These are phyloP conservation scores for Beauveria rudraprayagi DNA, from an alignment of 2,329 filamentous ascomycete species.

Conservation along the genomic window DNA sequence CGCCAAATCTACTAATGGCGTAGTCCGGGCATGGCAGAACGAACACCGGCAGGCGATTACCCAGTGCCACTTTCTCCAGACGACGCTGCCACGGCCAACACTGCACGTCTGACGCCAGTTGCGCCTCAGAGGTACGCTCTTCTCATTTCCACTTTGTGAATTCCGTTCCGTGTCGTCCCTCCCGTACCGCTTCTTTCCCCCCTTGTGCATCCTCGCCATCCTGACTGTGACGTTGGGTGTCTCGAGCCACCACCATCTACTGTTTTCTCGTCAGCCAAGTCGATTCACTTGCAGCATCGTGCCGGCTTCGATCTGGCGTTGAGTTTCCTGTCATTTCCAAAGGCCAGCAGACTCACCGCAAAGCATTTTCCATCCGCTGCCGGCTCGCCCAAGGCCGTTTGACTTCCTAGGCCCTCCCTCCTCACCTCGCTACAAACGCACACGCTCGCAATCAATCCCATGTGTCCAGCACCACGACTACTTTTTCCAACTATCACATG, in stretches of 20 bases:
- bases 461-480: neutral
- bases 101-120: constrained; percentile 14
- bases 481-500: constrained; percentile 7
- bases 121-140: constrained; percentile 13
- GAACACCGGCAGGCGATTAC: constrained; percentile 48
- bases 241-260: neutral
- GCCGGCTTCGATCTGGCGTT: neutral
- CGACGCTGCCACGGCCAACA: constrained; percentile 20
- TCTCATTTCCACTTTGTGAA: neutral
- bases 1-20: constrained; percentile 50
- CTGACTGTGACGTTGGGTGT: constrained; percentile 1
- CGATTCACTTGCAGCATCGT: neutral
- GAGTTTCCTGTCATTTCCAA: neutral
- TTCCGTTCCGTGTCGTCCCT: neutral
- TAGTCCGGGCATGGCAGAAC: constrained; percentile 59
- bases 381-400: neutral
- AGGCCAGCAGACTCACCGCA: neutral
- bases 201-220: neutral
- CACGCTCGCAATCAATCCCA: neutral
- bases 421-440: neutral
- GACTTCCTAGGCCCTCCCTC: neutral
- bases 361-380: neutral
- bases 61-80: constrained; percentile 42
- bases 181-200: neutral
- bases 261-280: neutral